Percentiles rank a stretch among this genome's conserved stretches.
Evolutionary conservation across 2,329 filamentous ascomycete genomes (phyloP).

Genomic region (Plectosphaerella cucumerina): DNA sequence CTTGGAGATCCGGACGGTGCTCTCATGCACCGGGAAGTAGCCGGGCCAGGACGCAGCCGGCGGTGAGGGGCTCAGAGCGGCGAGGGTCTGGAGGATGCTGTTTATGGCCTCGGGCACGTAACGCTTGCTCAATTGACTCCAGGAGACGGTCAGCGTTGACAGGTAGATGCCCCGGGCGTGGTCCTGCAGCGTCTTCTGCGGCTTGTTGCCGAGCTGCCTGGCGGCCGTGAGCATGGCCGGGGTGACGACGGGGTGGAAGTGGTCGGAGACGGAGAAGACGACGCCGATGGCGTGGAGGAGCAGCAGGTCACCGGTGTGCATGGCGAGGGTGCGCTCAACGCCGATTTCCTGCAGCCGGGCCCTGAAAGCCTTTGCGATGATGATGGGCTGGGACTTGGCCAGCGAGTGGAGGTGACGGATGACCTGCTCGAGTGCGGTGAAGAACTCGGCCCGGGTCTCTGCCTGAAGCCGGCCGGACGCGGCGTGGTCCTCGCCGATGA

Average conservation of each 20-base stretch:
- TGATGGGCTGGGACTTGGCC: slow-evolving; percentile 76
- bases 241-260: slow-evolving; percentile 93
- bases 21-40: slow-evolving; percentile 57
- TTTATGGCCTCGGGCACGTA: slow-evolving; percentile 87
- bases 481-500: slow-evolving; percentile 32
- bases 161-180: slow-evolving; percentile 73
- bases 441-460: not conserved
- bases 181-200: slow-evolving; percentile 61
- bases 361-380: slow-evolving; percentile 55
- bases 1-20: not conserved
- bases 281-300: slow-evolving; percentile 79
- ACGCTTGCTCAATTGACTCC: slow-evolving; percentile 47
- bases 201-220: slow-evolving; percentile 76
- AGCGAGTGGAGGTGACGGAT: slow-evolving; percentile 91
- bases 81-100: slow-evolving; percentile 55
- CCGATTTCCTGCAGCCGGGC: slow-evolving; percentile 65
- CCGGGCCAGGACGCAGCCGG: slow-evolving; percentile 40
- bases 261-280: slow-evolving; percentile 92
- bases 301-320: slow-evolving; percentile 67
- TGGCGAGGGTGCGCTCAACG: slow-evolving; percentile 43
- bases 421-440: slow-evolving; percentile 61
- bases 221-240: slow-evolving; percentile 83
- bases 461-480: not conserved
- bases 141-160: slow-evolving; percentile 64
- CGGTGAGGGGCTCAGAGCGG: slow-evolving; percentile 64